A percentile compares a stretch with the other conserved stretches of the same genome.
Evolutionary conservation across 73 alveolate species (phyloP).

Genomic region (Paramecium primaurelia): DNA sequence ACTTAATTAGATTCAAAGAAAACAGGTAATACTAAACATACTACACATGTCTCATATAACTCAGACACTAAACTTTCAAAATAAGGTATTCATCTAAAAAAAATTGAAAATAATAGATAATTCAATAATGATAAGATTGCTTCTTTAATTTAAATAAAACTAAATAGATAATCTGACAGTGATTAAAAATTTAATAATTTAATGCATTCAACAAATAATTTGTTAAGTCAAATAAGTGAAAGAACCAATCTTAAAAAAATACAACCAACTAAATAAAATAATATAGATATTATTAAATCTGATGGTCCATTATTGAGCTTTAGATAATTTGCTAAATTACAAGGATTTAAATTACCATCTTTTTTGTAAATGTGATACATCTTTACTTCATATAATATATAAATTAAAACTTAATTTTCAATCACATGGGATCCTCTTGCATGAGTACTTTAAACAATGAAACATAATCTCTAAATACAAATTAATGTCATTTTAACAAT

Average conservation of each 20-base stretch:
- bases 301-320: background rate
- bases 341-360: background rate
- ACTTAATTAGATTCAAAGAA: background rate
- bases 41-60: background rate
- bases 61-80: background rate
- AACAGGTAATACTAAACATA: background rate
- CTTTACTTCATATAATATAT: background rate
- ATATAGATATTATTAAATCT: background rate
- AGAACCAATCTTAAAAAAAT: background rate
- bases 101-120: background rate
- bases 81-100: background rate
- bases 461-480: background rate
- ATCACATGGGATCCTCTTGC: background rate
- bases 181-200: background rate
- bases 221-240: background rate
- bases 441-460: background rate
- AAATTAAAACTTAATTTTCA: background rate
- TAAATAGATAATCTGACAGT: background rate
- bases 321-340: background rate
- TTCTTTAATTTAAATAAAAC: background rate
- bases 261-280: background rate
- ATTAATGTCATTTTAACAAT: background rate
- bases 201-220: background rate
- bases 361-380: background rate
- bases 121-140: background rate